These are phyloP conservation scores for Yarrowia sp. DNA, from an alignment of 805 yeast genomes.

Conservation along the genomic window DNA sequence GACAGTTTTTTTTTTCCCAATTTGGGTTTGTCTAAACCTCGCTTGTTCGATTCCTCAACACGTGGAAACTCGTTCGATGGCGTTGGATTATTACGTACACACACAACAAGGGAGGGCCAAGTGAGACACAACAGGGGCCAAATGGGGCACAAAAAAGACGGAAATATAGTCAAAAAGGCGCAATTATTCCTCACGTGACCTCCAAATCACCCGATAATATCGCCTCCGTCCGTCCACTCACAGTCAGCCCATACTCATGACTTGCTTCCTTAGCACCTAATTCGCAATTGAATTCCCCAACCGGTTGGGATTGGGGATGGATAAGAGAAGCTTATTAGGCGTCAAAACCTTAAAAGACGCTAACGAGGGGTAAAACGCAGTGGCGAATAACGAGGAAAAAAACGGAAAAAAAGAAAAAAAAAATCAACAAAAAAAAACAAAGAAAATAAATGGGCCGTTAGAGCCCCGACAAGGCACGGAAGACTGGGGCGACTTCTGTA, in stretches of 20 bases:
- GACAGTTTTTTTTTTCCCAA: too few relatives aligned
- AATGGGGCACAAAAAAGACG: too few relatives aligned
- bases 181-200: too few relatives aligned
- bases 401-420: neutral
- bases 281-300: slow-evolving; percentile 12
- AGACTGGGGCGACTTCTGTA: too few relatives aligned
- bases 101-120: too few relatives aligned
- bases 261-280: slow-evolving; percentile 10
- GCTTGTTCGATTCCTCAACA: neutral
- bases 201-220: too few relatives aligned
- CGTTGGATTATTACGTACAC: too few relatives aligned
- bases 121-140: too few relatives aligned
- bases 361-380: neutral
- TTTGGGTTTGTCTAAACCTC: too few relatives aligned
- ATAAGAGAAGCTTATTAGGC: neutral
- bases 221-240: neutral
- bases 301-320: slow-evolving; percentile 24
- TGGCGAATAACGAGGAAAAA: neutral
- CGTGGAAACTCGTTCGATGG: neutral
- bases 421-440: neutral
- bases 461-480: too few relatives aligned
- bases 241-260: neutral
- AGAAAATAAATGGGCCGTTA: too few relatives aligned
- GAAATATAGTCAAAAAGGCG: too few relatives aligned
- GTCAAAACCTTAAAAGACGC: neutral